Base-by-base conservation (phyloP, 257 asterid species). In the Mentha longifolia region DNA sequence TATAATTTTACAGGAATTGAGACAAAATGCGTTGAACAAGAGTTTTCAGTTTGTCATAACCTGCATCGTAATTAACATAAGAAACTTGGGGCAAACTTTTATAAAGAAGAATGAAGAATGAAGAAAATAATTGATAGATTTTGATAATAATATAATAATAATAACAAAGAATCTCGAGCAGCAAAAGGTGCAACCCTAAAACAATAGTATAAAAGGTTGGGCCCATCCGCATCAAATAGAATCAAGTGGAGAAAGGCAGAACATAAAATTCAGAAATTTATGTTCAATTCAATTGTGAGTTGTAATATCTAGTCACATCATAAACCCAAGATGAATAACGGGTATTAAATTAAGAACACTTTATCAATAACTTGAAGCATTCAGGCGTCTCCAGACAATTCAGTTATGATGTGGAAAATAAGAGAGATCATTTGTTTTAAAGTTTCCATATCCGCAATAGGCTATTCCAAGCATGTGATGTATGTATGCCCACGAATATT, bases 31-130 rank as follows among this genome's bases (percentile, higher is more conserved):
- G 39, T 15, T 9, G n/a, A 41, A 62, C 46, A 64, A 54, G 30
- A 73, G 13, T 5, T 30, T 47, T 66, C 68, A 47, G 10, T 35
- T 35, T 16, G 22, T 47, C 41, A 45, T 67, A 20, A 6, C 39
- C 58, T 47, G 37, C 42, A 37, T 13, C 8, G 30, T 59, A 52
- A 58, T 66, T 56, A 37, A 62, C 62, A 63, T 16, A 41, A 43
- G 67, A 35, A 31, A 55, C 28, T 25, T 70, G 49, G 35, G 68
- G 37, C 49, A 28, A 45, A 70, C 41, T 46, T 22, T 47, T 50
- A 14, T 8, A 50, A 14, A 49, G 37, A 33, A 33, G 37, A 33
- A 33, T 33, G 17, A 39, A 52, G 3, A 71, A 68, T 6, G 59
- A 8, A 49, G 5, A 17, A 4, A 33, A 43, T 20, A 7, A 7